phyloP scores from a whole-genome alignment of 768 basidiomycete genomes.

The Boletus vermiculosoides region DNA sequence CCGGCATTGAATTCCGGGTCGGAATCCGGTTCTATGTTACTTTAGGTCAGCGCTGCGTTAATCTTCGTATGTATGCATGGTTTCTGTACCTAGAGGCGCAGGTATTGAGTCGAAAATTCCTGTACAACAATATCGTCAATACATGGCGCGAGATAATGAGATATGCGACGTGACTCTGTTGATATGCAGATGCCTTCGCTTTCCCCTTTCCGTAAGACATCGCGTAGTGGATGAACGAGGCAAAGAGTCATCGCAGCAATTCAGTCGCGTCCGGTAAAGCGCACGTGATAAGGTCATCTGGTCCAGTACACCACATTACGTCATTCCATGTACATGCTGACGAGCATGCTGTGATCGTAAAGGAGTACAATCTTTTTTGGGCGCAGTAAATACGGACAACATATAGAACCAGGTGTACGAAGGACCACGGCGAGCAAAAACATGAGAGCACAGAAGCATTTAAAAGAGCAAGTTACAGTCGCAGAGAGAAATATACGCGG shows the following conservation, averaged over 20 bases:
- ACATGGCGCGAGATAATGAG: not conserved
- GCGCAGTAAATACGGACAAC: conserved; percentile 32
- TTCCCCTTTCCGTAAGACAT: conserved; percentile 23
- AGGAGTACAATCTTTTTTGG: conserved; percentile 32
- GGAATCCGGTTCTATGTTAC: conserved; percentile 29
- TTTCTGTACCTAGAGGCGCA: conserved; percentile 35
- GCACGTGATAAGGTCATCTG: conserved; percentile 22
- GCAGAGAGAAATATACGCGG: conserved; percentile 8
- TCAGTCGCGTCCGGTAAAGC: not conserved
- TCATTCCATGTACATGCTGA: not conserved
- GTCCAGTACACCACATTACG: not conserved
- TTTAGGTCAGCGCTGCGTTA: not conserved
- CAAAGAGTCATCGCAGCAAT: not conserved
- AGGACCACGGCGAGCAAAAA: conserved; percentile 19
- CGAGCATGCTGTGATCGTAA: conserved; percentile 19
- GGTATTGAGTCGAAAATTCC: conserved; percentile 31
- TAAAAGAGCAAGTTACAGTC: conserved; percentile 24
- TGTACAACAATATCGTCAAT: conserved; percentile 2
- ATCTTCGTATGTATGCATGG: not conserved
- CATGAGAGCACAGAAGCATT: conserved; percentile 27
- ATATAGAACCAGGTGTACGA: conserved; percentile 24
- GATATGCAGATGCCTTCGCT: conserved; percentile 16
- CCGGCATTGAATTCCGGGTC: conserved; percentile 36
- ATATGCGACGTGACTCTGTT: conserved; percentile 16
- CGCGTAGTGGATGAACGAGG: not conserved